Conservation (phyloP, 208 protist species). For the Acanthamoeba triangularis region DNA sequence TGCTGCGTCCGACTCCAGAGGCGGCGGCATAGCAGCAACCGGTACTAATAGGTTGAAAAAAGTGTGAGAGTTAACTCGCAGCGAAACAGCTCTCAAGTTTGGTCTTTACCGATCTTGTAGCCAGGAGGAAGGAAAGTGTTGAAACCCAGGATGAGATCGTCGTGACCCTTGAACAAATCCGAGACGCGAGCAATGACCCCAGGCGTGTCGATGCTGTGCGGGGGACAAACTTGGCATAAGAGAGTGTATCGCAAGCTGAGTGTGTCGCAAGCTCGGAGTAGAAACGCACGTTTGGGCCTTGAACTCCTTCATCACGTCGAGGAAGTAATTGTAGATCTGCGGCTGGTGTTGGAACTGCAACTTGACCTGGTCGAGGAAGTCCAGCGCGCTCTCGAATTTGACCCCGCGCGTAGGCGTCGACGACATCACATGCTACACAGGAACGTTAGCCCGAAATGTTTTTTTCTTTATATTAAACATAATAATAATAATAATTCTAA, state of each 20-base stretch:
- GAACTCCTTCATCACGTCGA: constrained; percentile 92
- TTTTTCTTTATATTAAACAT: neutral
- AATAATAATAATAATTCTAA: too few relatives aligned
- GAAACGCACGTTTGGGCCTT: constrained; percentile 87
- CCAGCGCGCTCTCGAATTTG: constrained; percentile 85
- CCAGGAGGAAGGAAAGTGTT: constrained; percentile 94
- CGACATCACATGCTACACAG: neutral
- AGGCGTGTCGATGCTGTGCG: constrained; percentile 91
- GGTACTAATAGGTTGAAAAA: neutral
- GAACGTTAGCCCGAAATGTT: too few relatives aligned
- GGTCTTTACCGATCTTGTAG: constrained; percentile 89
- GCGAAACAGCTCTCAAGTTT: neutral
- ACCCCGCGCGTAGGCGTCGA: neutral
- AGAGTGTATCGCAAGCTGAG: too few relatives aligned
- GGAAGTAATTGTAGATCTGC: constrained; percentile 90
- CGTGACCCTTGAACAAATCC: constrained; percentile 92
- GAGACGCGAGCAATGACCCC: constrained; percentile 93
- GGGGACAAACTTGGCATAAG: neutral
- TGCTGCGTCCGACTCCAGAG: neutral
- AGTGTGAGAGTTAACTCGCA: neutral
- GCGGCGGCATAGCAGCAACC: neutral
- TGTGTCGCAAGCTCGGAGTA: neutral
- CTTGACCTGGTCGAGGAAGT: constrained; percentile 88
- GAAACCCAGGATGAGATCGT: constrained; percentile 92
- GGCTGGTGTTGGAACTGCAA: constrained; percentile 83